Evolutionary conservation across 495 filamentous ascomycete genomes (phyloP), one percentile per base, ranked within the genome.

Genomic region (Tuber indicum): DNA sequence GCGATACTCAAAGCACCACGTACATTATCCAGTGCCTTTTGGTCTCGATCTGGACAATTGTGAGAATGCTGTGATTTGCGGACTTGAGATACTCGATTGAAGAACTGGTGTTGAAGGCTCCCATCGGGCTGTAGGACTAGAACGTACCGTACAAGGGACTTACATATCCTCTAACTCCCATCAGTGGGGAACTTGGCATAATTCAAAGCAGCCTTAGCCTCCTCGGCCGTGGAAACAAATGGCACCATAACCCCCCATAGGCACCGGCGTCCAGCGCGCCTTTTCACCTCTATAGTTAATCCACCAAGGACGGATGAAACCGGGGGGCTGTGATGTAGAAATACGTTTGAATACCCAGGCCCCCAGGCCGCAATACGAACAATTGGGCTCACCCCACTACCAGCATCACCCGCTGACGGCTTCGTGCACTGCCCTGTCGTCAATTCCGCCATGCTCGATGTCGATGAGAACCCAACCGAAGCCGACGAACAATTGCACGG

Each of bases 31-130:
- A 96, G 85, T 0, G 92, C 92, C 79, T 91, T 77, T 86, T 86
- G 0, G 93, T 96, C 84, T 96, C 93, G 75, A 96, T 94, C 86
- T 96, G 93, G 44, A 94, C 88, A 81, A 93, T 90, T 36, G 91
- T 92, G 46, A 93, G 83, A 19, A 94, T 85, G 52, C 87, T 87
- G 16, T 89, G 88, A 84, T 95, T 94, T 42, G 92, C 91, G 75
- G 93, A 88, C 78, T 91, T 88, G 41, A 93, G 86, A 78, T 96
- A 96, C 62, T 92, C 89, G 6, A 87, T 87, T 23, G 73, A 75
- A n/a, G 88, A 85, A 1, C 84, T 84, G 1, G 89, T 87, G 70
- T 84, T 82, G 81, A 93, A 93, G 70, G 86, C 87, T 75, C 90
- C 89, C 85, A 91, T 89, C 0, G 89, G 86, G 75, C 80, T 78